These are phyloP conservation scores for Phytophthora syringae DNA, from an alignment of 352 stramenopile species.

Conservation along the genomic window DNA sequence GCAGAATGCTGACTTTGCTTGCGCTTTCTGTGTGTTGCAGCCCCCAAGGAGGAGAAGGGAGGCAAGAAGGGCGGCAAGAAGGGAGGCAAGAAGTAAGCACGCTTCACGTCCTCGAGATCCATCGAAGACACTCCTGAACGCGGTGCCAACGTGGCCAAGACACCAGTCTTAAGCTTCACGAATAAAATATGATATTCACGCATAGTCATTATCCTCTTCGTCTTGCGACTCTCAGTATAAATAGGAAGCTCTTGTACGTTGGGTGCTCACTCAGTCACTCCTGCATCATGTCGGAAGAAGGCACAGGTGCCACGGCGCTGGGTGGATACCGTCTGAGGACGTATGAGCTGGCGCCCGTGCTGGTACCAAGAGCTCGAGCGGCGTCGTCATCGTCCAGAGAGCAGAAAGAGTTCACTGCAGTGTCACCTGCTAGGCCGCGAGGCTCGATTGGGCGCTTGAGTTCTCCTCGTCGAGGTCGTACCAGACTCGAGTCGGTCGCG, in stretches of 20 bases:
- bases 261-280: background rate
- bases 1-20: slow-evolving; percentile 2
- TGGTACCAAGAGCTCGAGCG: slow-evolving; percentile 10
- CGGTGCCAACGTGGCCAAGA: slow-evolving; percentile 11
- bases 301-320: background rate
- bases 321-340: slow-evolving; percentile 24
- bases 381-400: slow-evolving; percentile 7
- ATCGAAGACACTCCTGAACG: background rate
- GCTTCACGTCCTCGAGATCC: background rate
- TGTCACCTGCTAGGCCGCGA: background rate
- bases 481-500: slow-evolving; percentile 36
- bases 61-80: slow-evolving; percentile 59
- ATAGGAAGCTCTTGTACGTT: slow-evolving; percentile 3
- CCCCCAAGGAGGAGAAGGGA: slow-evolving; percentile 37
- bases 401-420: background rate
- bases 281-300: slow-evolving; percentile 9
- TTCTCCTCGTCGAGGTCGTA: background rate
- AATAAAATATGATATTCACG: slow-evolving; percentile 25
- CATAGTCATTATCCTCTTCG: background rate
- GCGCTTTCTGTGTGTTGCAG: slow-evolving; percentile 16
- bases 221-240: slow-evolving; percentile 5
- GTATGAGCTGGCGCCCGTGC: slow-evolving; percentile 26
- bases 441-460: background rate
- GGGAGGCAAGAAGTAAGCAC: slow-evolving; percentile 59
- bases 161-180: slow-evolving; percentile 6